Percentiles rank a stretch among this genome's conserved stretches.
phyloP scores from a whole-genome alignment of 2,329 filamentous ascomycete species.

The Xylaria sp. region DNA sequence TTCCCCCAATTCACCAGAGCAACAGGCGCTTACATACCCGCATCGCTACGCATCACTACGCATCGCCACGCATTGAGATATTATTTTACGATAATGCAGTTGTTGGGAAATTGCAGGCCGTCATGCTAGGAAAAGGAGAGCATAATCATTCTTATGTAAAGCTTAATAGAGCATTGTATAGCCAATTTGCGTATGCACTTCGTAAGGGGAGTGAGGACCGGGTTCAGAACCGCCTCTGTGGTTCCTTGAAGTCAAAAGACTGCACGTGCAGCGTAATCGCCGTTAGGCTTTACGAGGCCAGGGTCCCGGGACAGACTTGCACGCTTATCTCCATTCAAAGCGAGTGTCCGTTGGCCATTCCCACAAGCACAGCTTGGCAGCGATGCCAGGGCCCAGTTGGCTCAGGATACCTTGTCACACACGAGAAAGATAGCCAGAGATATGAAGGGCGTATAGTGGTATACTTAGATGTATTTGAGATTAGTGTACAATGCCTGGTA shows the following conservation, averaged over 20 bases:
- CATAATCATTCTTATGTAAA: constrained; percentile 4
- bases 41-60: constrained; percentile 16
- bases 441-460: constrained; percentile 8
- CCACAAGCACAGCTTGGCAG: constrained; percentile 17
- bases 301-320: constrained; percentile 13
- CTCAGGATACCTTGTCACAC: background rate
- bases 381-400: background rate
- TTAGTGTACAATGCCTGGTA: constrained; percentile 16
- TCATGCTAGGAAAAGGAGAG: constrained; percentile 24
- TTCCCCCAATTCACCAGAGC: background rate
- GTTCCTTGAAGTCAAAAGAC: constrained; percentile 15
- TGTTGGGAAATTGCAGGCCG: constrained; percentile 17
- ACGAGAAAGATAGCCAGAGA: background rate
- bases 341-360: constrained; percentile 1
- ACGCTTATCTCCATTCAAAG: constrained; percentile 1
- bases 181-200: constrained; percentile 16
- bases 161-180: constrained; percentile 14
- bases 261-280: constrained; percentile 11
- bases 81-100: constrained; percentile 15
- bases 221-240: constrained; percentile 11
- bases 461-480: constrained; percentile 23
- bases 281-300: constrained; percentile 9
- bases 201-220: background rate
- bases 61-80: constrained; percentile 23
- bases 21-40: background rate